Evolutionary conservation across 2,329 filamentous ascomycete genomes (phyloP).

Genomic region (Metarhizium guizhouense): DNA sequence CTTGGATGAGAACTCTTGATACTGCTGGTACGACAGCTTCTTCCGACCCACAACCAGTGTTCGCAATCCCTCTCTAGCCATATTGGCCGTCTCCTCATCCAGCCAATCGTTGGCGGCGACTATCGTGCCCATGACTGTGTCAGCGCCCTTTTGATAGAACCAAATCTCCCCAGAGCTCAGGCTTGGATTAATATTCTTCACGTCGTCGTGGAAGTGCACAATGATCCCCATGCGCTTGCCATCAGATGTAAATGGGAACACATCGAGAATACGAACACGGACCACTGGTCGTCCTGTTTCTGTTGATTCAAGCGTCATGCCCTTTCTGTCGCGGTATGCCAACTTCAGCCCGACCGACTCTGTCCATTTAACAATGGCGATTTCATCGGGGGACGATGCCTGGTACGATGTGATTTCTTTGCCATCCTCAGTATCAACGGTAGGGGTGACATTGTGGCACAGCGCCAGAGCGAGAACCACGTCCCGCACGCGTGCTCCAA

Average conservation of each 20-base stretch:
- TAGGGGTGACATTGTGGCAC: slow-evolving; percentile 94
- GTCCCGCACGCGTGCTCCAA: slow-evolving; percentile 85
- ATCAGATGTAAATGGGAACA: slow-evolving; percentile 96
- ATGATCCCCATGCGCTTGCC: slow-evolving; percentile 98
- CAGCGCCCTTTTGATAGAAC: slow-evolving; percentile 98
- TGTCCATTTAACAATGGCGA: slow-evolving; percentile 94
- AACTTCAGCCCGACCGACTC: slow-evolving; percentile 84
- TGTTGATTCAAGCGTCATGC: slow-evolving; percentile 72
- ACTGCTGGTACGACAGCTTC: slow-evolving; percentile 68
- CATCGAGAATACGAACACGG: slow-evolving; percentile 78
- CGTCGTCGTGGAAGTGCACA: slow-evolving; percentile 66
- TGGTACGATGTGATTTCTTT: slow-evolving; percentile 77
- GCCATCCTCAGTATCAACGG: slow-evolving; percentile 68
- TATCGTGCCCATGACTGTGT: slow-evolving; percentile 96
- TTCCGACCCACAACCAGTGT: slow-evolving; percentile 95
- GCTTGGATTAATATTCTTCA: slow-evolving; percentile 36
- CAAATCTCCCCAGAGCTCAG: slow-evolving; percentile 71
- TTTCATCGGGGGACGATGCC: slow-evolving; percentile 94
- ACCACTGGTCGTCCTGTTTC: slow-evolving; percentile 68
- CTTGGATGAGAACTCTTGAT: slow-evolving; percentile 65
- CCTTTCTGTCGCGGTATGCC: slow-evolving; percentile 75
- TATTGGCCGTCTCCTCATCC: slow-evolving; percentile 98
- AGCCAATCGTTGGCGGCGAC: slow-evolving; percentile 97
- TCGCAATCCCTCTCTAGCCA: slow-evolving; percentile 91
- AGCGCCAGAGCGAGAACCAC: slow-evolving; percentile 85